A percentile compares a stretch with the other conserved stretches of the same genome.
phyloP scores from a whole-genome alignment of 2,329 filamentous ascomycete species.

The Fusarium newnesense region DNA sequence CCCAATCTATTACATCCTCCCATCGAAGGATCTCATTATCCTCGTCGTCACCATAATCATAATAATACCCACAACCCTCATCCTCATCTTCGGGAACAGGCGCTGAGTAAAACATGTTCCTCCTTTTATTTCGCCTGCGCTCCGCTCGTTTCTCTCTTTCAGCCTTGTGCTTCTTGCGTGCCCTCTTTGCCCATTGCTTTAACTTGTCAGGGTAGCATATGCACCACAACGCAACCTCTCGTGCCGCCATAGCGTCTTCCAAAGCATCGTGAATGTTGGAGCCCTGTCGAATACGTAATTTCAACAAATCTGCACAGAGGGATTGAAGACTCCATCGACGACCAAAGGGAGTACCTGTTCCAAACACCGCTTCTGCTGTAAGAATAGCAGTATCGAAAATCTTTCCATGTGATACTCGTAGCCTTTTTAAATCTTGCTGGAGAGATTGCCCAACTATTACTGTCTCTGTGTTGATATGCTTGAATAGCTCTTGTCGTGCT shows the following conservation, averaged over 20 bases:
- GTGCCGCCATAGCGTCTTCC: slow-evolving; percentile 2
- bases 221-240: slow-evolving; percentile 3
- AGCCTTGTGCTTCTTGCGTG: not conserved
- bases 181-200: not conserved
- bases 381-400: slow-evolving; percentile 4
- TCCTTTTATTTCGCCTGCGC: not conserved
- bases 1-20: slow-evolving; percentile 21
- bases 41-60: not conserved
- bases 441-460: not conserved
- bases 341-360: fast-evolving
- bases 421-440: not conserved
- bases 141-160: not conserved
- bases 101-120: not conserved
- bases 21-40: slow-evolving; percentile 6
- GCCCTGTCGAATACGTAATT: not conserved
- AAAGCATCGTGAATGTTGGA: not conserved
- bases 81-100: no score
- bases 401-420: not conserved
- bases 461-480: not conserved
- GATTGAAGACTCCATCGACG: not conserved
- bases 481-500: not conserved
- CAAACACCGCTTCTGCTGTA: not conserved
- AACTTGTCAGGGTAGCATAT: not conserved
- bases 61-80: not conserved
- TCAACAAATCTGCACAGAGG: not conserved